A percentile compares a stretch with the other conserved stretches of the same genome.
phyloP scores from a whole-genome alignment of 257 asterid species.

The Capsicum baccatum region DNA sequence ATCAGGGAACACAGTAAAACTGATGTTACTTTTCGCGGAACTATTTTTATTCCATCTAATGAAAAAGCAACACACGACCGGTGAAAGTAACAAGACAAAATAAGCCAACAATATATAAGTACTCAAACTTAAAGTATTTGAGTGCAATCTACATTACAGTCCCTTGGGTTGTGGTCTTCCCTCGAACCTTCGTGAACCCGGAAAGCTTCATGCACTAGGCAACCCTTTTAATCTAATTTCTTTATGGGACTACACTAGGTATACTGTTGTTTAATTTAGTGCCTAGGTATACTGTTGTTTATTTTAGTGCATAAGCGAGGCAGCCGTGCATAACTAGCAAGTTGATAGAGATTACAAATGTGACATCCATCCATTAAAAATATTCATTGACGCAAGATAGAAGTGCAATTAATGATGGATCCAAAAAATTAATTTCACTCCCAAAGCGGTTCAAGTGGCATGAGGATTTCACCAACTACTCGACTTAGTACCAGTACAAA shows the following conservation, averaged over 20 bases:
- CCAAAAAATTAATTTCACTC: not conserved
- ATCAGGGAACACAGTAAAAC: constrained; percentile 48
- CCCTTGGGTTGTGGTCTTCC: not conserved
- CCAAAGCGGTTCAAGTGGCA: not conserved
- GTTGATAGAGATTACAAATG: not conserved
- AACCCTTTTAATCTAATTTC: constrained; percentile 3
- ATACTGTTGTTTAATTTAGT: not conserved
- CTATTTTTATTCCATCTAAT: not conserved
- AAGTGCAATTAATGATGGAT: not conserved
- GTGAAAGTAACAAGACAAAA: not conserved
- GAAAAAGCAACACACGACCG: constrained; percentile 18
- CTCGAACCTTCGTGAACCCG: not conserved
- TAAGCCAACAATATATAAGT: not conserved
- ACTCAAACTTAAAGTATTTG: constrained; percentile 9
- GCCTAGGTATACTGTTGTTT: not conserved
- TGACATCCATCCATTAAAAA: not conserved
- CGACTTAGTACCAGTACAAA: not conserved
- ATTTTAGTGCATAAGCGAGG: not conserved
- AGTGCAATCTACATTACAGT: not conserved
- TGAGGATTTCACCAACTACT: not conserved
- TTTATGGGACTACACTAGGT: not conserved
- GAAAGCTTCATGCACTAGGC: constrained; percentile 2
- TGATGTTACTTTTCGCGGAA: constrained; percentile 18
- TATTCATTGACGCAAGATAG: not conserved
- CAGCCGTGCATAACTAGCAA: not conserved